Conservation (phyloP, 495 filamentous ascomycete species). For the Trichoderma erinaceum region DNA sequence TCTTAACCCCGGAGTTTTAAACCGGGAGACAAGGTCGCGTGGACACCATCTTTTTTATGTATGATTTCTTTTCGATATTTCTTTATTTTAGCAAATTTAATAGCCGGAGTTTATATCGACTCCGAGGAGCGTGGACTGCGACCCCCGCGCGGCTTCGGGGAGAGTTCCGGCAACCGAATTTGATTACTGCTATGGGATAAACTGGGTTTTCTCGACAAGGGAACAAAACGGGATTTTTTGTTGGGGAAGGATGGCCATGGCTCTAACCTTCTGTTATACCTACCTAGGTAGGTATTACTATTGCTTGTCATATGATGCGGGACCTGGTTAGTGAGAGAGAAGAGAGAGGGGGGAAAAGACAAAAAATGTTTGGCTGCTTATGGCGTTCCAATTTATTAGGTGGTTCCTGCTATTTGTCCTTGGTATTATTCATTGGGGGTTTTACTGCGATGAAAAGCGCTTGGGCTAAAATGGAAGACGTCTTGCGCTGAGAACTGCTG, state of each 20-base stretch:
- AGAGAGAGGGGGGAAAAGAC: no score
- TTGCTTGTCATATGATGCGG: no score
- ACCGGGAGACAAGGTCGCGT: background rate
- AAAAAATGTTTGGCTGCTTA: background rate
- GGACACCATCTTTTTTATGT: background rate
- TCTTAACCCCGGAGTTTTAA: background rate
- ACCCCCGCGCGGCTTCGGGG: background rate
- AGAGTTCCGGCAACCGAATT: background rate
- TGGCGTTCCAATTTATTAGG: background rate
- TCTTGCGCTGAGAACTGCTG: no score
- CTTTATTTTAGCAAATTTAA: background rate
- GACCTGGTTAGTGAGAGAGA: no score
- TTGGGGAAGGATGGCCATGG: no score
- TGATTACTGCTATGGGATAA: background rate
- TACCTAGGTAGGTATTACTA: no score
- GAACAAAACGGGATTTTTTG: no score
- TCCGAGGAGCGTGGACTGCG: background rate
- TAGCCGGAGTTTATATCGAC: conserved; percentile 8
- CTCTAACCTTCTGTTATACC: no score
- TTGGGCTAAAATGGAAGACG: no score
- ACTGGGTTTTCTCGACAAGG: no score
- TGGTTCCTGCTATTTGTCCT: background rate
- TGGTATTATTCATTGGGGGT: background rate
- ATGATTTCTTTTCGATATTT: background rate
- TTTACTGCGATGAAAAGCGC: no score